Percentiles rank a stretch among this genome's conserved stretches.
phyloP scores from a whole-genome alignment of 2,329 filamentous ascomycete species.

The Hypocreales sp. region DNA sequence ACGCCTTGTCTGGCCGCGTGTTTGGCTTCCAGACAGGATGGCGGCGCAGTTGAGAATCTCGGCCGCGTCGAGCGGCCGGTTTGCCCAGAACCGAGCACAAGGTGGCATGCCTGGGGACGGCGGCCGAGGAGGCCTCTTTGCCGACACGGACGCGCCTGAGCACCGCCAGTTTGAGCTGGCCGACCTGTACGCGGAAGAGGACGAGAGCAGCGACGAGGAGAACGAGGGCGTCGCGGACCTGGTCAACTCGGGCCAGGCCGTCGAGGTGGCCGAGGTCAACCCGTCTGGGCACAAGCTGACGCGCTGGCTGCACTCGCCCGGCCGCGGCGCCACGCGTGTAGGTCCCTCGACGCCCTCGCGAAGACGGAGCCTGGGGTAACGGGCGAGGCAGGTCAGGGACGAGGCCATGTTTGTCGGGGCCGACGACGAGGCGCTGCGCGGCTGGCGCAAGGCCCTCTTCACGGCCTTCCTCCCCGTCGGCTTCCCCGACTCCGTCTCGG shows the following conservation, averaged over 20 bases:
- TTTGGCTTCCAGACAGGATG: no score
- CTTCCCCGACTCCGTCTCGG: constrained; percentile 75
- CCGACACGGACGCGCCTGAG: no score
- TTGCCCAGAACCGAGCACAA: no score
- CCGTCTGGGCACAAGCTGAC: constrained; percentile 19
- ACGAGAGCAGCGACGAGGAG: constrained; percentile 1
- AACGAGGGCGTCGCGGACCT: constrained; percentile 8
- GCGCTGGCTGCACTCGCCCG: constrained; percentile 16
- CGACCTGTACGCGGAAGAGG: constrained; percentile 1
- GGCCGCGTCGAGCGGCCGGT: no score
- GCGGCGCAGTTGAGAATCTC: no score
- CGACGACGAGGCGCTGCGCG: no score
- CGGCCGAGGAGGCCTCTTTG: no score
- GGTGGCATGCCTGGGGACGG: no score
- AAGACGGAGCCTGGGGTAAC: not conserved
- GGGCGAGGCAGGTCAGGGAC: no score
- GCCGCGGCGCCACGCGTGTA: constrained; percentile 13
- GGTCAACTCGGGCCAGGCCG: constrained; percentile 9
- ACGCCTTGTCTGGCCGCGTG: no score
- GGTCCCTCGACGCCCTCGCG: not conserved
- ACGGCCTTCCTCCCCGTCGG: constrained; percentile 75
- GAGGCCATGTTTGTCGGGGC: no score
- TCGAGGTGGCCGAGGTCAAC: constrained; percentile 21
- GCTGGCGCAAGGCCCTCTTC: constrained; percentile 26
- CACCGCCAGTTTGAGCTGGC: not conserved